phyloP scores from a whole-genome alignment of 2,329 filamentous ascomycete species.

The Ophiostoma montium region DNA sequence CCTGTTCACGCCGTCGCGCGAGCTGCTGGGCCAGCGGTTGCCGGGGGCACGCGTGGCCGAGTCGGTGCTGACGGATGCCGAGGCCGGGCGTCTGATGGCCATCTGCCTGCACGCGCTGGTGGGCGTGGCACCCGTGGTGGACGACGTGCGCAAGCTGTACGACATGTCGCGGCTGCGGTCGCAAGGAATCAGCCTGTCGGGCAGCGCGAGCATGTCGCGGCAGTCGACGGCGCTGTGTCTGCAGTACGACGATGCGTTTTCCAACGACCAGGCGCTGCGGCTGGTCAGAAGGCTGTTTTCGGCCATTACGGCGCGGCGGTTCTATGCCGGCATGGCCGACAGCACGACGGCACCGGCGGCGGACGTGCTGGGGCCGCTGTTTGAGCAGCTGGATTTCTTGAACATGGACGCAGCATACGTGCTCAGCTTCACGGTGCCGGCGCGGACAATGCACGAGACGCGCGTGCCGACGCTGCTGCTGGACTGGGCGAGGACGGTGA shows the following conservation, averaged over 20 bases:
- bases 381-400: slow-evolving; percentile 40
- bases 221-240: slow-evolving; percentile 38
- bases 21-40: slow-evolving; percentile 26
- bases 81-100: slow-evolving; percentile 40
- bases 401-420: slow-evolving; percentile 29
- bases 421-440: slow-evolving; percentile 34
- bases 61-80: slow-evolving; percentile 26
- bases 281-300: slow-evolving; percentile 44
- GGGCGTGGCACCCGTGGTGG: slow-evolving; percentile 38
- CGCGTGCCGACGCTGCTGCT: slow-evolving; percentile 42
- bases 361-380: slow-evolving; percentile 33
- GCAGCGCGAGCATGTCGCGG: slow-evolving; percentile 29
- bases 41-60: slow-evolving; percentile 24
- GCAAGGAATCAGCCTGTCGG: slow-evolving; percentile 34
- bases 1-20: slow-evolving; percentile 41
- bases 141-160: slow-evolving; percentile 33
- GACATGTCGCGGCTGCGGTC: slow-evolving; percentile 48
- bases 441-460: slow-evolving; percentile 42
- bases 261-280: slow-evolving; percentile 43
- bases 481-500: slow-evolving; percentile 60
- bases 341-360: neutral
- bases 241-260: slow-evolving; percentile 49
- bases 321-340: slow-evolving; percentile 30
- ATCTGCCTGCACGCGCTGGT: slow-evolving; percentile 50
- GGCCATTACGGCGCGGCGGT: slow-evolving; percentile 38